phyloP scores from a whole-genome alignment of 306 rosid species.

The Sesbania bispinosa region DNA sequence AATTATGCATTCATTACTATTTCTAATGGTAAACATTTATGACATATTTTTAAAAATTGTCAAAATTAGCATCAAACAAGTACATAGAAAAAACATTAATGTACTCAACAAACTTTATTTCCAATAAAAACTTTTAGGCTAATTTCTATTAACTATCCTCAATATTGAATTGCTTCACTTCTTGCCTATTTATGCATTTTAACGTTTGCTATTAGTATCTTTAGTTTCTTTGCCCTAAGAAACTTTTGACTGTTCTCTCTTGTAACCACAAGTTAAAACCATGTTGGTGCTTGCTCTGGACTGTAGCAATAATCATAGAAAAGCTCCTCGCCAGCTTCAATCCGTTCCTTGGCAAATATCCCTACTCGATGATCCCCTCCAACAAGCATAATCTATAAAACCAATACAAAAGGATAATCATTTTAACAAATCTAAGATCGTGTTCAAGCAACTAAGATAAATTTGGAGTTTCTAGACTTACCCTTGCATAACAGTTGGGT shows the following conservation, averaged over 20 bases:
- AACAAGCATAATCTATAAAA: slow-evolving; percentile 59
- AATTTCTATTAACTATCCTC: too few relatives aligned
- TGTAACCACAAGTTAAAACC: slow-evolving; percentile 47
- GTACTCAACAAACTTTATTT: too few relatives aligned
- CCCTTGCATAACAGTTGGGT: slow-evolving; percentile 84
- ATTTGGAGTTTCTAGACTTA: slow-evolving; percentile 7
- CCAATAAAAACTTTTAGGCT: too few relatives aligned
- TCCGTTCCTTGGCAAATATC: slow-evolving; percentile 72
- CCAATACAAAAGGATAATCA: slow-evolving; percentile 12
- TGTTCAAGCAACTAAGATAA: not conserved
- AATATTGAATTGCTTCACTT: too few relatives aligned
- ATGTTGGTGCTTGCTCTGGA: slow-evolving; percentile 42
- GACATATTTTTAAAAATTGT: too few relatives aligned
- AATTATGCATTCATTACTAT: too few relatives aligned
- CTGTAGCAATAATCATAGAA: slow-evolving; percentile 67
- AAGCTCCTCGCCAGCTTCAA: slow-evolving; percentile 77
- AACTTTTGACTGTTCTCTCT: slow-evolving; percentile 42
- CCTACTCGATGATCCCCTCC: slow-evolving; percentile 88
- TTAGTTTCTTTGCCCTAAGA: slow-evolving; percentile 61
- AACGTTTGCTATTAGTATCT: too few relatives aligned
- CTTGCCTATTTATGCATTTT: too few relatives aligned
- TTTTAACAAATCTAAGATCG: not conserved
- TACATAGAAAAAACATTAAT: too few relatives aligned
- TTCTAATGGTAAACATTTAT: too few relatives aligned
- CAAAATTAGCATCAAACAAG: too few relatives aligned